Percentiles rank a stretch among this genome's conserved stretches.
Conservation (phyloP, 257 asterid species). For the Coffea canephora region DNA sequence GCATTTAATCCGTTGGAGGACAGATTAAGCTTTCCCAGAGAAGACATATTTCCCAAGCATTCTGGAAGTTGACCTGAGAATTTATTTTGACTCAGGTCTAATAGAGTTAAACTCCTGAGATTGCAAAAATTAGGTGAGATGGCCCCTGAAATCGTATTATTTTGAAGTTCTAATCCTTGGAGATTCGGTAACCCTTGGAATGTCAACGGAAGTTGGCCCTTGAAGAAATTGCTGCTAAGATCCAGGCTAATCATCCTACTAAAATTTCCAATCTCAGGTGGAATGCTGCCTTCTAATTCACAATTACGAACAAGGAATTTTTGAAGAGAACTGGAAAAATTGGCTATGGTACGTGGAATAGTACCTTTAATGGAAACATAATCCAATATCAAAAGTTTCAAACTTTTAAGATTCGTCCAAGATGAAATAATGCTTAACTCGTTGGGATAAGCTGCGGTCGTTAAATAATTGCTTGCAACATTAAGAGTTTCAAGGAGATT, state of each 20-base stretch:
- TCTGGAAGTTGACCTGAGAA: background rate
- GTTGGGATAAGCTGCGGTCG: background rate
- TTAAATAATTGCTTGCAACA: conserved; percentile 28
- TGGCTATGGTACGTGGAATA: conserved; percentile 31
- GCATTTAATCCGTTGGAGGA: background rate
- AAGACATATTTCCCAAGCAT: conserved; percentile 11
- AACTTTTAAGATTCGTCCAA: conserved; percentile 19
- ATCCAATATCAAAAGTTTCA: background rate
- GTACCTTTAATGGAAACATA: conserved; percentile 16
- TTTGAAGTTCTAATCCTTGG: background rate
- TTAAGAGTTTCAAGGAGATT: conserved; percentile 20
- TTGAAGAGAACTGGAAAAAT: conserved; percentile 23
- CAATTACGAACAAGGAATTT: background rate
- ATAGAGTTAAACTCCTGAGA: background rate
- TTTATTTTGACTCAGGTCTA: background rate
- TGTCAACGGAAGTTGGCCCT: conserved; percentile 20
- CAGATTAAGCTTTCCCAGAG: background rate
- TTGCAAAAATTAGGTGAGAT: background rate
- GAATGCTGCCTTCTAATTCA: conserved; percentile 24
- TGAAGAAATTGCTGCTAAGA: conserved; percentile 13
- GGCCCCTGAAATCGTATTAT: no score
- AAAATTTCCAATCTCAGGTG: conserved; percentile 31
- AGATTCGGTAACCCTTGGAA: background rate
- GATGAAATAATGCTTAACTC: conserved; percentile 20
- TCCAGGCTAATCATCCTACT: conserved; percentile 12